phyloP scores from a whole-genome alignment of 2,329 filamentous ascomycete species.

The Dichotomopilus funicola region DNA sequence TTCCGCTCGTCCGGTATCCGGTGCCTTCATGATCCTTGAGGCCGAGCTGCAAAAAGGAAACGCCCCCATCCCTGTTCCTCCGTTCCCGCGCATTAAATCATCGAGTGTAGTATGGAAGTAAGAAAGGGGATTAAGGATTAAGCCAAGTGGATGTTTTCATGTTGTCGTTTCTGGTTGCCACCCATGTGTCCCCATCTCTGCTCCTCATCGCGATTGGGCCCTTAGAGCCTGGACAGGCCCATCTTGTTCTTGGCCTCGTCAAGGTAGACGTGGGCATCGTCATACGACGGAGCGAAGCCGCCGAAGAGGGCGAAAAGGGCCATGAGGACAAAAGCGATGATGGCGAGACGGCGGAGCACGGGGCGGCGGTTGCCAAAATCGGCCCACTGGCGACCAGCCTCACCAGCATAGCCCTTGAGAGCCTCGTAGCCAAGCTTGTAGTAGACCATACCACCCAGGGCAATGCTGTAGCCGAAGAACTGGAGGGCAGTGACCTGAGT shows the following conservation, averaged over 20 bases:
- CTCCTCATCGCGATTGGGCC: background rate
- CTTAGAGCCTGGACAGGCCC: slow-evolving; percentile 31
- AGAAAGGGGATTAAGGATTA: slow-evolving; percentile 6
- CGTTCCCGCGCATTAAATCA: slow-evolving; percentile 9
- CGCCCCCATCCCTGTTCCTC: background rate
- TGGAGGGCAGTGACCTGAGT: slow-evolving; percentile 69
- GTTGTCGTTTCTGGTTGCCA: background rate
- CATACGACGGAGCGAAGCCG: slow-evolving; percentile 53
- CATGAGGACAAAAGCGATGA: slow-evolving; percentile 58
- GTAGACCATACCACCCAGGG: slow-evolving; percentile 71
- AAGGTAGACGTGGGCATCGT: slow-evolving; percentile 45
- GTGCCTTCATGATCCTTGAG: background rate
- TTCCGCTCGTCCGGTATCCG: background rate
- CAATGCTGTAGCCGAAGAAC: slow-evolving; percentile 78
- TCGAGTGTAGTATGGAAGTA: slow-evolving; percentile 2
- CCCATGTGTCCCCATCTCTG: slow-evolving; percentile 1
- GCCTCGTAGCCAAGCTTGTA: slow-evolving; percentile 82
- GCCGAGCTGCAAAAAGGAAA: background rate
- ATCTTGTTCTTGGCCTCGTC: slow-evolving; percentile 45
- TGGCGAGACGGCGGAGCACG: slow-evolving; percentile 67
- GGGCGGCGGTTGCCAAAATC: slow-evolving; percentile 77
- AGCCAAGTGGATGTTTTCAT: slow-evolving; percentile 7
- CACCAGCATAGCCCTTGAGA: slow-evolving; percentile 69
- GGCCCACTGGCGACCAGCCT: slow-evolving; percentile 71
- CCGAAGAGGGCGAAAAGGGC: slow-evolving; percentile 65